Evolutionary conservation across 768 basidiomycete genomes (phyloP), one percentile per base, ranked within the genome.

Genomic region (Gloeopeniophorella convolvens): DNA sequence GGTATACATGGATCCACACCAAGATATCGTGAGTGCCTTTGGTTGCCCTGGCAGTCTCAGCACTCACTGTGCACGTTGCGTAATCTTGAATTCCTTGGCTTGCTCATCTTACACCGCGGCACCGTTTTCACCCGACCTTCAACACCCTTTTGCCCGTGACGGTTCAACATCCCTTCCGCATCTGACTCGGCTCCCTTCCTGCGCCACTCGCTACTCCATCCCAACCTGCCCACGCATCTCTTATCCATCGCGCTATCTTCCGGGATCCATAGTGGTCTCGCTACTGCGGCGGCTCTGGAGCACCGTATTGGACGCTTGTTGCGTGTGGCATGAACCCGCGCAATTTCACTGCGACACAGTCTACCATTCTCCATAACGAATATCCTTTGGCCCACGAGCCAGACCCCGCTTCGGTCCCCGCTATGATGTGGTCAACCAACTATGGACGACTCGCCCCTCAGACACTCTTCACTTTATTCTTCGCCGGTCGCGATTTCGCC

Each of bases 371-470:
- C 7, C 93, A 98, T 64, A 83, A 78, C 66, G 94, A 98, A 69
- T 98, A 90, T 66, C 85, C 90, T 0, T 61, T 72, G 6, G 67
- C 83, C 0, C 72, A 75, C 37, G 61, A 66, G 0, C 76, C 89
- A 4, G 74, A 85, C 57, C 93, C 95, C 0, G 73, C 79, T 2
- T 64, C 77, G 0, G 75, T 92, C 54, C 95, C 96, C 5, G 81
- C 86, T 41, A 99, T 99, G 96, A 79, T 92, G 54, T 99, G 96
- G 96, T 81, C 83, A 6, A 97, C 95, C 21, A 97, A 98, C 63
- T 97, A 97, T 63, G 82, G 87, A 34, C 89, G 87, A 15, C 82
- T 97, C 24, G 79, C 85, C 43, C 82, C 82, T 16, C 88, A 92
- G 63, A 95, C 92, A 10, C 64, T 96, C 45, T 95, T 95, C 71